A percentile compares a stretch with the other conserved stretches of the same genome.
Conservation (phyloP, 1,284 basidiomycete species). For the Leccinum brunneo-olivaceum region DNA sequence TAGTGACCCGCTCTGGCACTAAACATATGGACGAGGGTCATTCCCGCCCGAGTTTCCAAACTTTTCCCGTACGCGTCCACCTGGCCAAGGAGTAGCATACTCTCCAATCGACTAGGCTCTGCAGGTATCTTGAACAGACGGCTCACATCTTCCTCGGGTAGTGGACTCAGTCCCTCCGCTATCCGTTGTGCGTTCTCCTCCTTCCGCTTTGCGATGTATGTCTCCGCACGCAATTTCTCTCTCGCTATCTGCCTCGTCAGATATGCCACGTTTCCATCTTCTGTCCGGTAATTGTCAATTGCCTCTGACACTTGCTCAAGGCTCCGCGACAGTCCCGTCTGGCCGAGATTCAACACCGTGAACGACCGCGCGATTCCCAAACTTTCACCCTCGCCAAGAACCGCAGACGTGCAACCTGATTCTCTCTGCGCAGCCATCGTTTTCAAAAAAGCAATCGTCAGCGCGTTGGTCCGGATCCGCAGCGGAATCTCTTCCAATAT, state of each 20-base stretch:
- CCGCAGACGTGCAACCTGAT: constrained; percentile 30
- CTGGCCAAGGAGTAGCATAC: constrained; percentile 81
- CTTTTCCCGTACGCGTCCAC: constrained; percentile 80
- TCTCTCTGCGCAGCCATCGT: constrained; percentile 48
- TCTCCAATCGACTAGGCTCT: constrained; percentile 88
- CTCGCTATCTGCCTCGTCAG: constrained; percentile 86
- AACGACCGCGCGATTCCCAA: constrained; percentile 49
- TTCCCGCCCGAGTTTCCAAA: constrained; percentile 66
- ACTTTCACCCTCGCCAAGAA: constrained; percentile 34
- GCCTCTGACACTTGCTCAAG: constrained; percentile 81
- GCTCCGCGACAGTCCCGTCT: constrained; percentile 54
- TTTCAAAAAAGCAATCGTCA: constrained; percentile 82
- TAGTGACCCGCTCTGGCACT: constrained; percentile 37
- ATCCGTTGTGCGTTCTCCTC: constrained; percentile 85
- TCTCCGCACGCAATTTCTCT: constrained; percentile 81
- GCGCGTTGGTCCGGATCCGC: constrained; percentile 80
- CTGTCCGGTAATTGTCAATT: constrained; percentile 81
- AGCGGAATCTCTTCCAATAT: constrained; percentile 90
- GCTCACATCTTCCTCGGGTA: constrained; percentile 82
- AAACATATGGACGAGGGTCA: constrained; percentile 73
- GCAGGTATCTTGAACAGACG: constrained; percentile 82
- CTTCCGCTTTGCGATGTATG: constrained; percentile 74
- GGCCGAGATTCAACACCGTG: constrained; percentile 56
- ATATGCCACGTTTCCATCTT: constrained; percentile 93
- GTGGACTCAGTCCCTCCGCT: constrained; percentile 78